Evolutionary conservation across 1,139 yeast genomes (phyloP).

Genomic region (Chernovozyma aurita): DNA sequence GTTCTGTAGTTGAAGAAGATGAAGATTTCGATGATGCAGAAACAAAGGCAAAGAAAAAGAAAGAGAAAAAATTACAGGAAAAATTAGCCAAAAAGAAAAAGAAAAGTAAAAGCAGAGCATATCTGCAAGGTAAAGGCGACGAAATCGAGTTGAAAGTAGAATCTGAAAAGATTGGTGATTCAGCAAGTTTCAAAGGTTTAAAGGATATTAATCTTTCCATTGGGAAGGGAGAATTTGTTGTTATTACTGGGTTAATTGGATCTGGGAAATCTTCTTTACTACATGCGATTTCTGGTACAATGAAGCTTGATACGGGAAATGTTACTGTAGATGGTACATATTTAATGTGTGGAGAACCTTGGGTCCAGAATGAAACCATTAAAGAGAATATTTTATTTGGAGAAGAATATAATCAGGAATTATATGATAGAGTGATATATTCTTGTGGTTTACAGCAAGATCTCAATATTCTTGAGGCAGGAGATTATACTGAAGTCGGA

Average conservation of each 20-base stretch:
- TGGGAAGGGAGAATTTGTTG: constrained; percentile 28
- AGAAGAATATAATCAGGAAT: constrained; percentile 22
- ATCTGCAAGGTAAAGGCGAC: background rate
- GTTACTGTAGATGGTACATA: constrained; percentile 24
- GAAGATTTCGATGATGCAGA: constrained; percentile 9
- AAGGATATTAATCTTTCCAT: constrained; percentile 25
- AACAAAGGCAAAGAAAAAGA: constrained; percentile 4
- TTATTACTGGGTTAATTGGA: constrained; percentile 39
- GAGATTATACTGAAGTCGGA: constrained; percentile 38
- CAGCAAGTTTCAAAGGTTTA: constrained; percentile 24
- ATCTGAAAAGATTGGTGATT: constrained; percentile 3
- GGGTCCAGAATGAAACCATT: constrained; percentile 46
- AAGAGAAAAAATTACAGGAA: constrained; percentile 4
- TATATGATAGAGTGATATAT: constrained; percentile 25
- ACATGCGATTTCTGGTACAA: constrained; percentile 34
- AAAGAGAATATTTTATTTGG: constrained; percentile 40
- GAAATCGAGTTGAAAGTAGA: background rate
- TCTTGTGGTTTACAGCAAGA: constrained; percentile 43
- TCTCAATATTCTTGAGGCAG: constrained; percentile 27
- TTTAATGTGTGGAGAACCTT: constrained; percentile 33
- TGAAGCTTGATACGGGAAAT: constrained; percentile 29
- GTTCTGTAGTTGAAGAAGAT: constrained; percentile 4
- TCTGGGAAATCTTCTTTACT: constrained; percentile 38
- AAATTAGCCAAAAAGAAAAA: constrained; percentile 1
- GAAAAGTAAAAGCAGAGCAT: constrained; percentile 5